Conservation (phyloP, 225 moss, liverwort and hornwort species). For the Neckera pumila region DNA sequence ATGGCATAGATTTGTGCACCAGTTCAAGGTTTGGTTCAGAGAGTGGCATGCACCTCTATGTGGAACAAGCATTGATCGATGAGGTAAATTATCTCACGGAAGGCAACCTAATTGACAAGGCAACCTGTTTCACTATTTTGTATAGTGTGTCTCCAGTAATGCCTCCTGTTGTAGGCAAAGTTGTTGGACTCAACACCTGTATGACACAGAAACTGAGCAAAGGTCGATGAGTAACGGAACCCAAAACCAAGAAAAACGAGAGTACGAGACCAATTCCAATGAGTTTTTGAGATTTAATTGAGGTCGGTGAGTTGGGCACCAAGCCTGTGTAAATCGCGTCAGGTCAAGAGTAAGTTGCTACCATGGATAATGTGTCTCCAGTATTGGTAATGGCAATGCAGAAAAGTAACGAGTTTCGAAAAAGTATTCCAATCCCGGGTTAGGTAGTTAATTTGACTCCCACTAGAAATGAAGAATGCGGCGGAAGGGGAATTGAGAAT, state of each 20-base stretch:
- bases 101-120: no score
- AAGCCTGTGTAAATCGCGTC: not conserved
- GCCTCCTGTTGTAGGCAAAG: not conserved
- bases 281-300: not conserved
- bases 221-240: not conserved
- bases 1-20: no score
- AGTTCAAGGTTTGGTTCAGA: no score
- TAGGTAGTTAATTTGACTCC: no score
- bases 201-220: not conserved
- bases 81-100: no score
- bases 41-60: no score
- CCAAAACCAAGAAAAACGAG: not conserved
- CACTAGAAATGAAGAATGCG: not conserved
- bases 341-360: not conserved
- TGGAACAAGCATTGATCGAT: no score
- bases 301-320: not conserved
- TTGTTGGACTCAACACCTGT: not conserved
- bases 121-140: no score
- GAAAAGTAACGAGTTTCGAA: not conserved
- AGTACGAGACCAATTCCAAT: not conserved
- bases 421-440: not conserved
- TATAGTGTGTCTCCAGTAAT: not conserved
- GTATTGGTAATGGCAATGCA: not conserved
- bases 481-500: not conserved
- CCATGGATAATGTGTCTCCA: not conserved